Percentiles rank a stretch among this genome's conserved stretches.
These are phyloP conservation scores for Cutaneotrichosporon dermatis DNA, from an alignment of 1,284 basidiomycete species.

Conservation along the genomic window DNA sequence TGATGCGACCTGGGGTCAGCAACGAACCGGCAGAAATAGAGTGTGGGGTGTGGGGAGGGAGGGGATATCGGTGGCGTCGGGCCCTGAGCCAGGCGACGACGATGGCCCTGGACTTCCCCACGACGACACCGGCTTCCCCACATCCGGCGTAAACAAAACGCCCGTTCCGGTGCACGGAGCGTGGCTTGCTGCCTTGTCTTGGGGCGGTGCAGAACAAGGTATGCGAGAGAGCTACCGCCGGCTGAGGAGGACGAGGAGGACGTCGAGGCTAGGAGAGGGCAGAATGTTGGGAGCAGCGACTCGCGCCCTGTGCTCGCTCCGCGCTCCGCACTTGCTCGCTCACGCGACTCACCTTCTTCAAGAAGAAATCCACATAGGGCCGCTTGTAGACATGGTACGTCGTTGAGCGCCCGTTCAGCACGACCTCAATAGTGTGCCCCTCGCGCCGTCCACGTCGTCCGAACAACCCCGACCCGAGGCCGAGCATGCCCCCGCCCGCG, in stretches of 20 bases:
- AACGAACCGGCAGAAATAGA: not conserved
- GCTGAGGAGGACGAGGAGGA: no score
- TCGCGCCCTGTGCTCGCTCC: no score
- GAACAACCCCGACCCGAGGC: slow-evolving; percentile 55
- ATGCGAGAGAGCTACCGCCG: no score
- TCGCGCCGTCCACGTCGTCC: slow-evolving; percentile 58
- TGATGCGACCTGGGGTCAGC: slow-evolving; percentile 70
- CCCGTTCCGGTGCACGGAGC: not conserved
- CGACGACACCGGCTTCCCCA: no score
- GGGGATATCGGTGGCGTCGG: no score
- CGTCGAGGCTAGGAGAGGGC: no score
- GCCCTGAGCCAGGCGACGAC: no score
- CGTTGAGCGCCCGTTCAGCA: slow-evolving; percentile 80
- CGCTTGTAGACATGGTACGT: slow-evolving; percentile 98
- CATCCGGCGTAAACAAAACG: not conserved
- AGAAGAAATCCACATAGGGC: slow-evolving; percentile 92
- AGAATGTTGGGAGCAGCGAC: no score
- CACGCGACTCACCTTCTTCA: slow-evolving; percentile 68
- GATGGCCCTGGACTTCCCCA: no score
- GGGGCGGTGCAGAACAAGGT: no score
- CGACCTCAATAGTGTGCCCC: slow-evolving; percentile 90
- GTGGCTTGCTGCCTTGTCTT: no score
- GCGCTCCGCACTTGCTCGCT: no score
- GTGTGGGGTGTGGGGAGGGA: not conserved
- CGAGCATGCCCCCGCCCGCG: slow-evolving; percentile 58